Conservation (phyloP, 805 yeast genomes). For the Clavispora vitiphila region DNA sequence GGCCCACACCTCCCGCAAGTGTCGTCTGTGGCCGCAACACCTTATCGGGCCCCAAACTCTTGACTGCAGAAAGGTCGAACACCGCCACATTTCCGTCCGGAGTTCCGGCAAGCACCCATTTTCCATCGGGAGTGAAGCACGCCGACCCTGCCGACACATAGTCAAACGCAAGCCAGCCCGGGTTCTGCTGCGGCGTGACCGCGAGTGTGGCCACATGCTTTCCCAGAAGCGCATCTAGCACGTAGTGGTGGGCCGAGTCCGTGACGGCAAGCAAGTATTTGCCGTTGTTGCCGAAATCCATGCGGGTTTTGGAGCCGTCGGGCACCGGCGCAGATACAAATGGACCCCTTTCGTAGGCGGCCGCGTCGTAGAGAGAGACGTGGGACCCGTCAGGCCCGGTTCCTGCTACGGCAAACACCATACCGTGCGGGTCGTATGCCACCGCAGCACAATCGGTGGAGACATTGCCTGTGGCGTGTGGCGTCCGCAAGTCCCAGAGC, state of each 20-base stretch:
- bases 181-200: constrained; percentile 6
- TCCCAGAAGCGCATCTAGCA: constrained; percentile 71
- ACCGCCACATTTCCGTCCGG: constrained; percentile 21
- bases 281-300: constrained; percentile 80
- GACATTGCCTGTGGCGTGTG: constrained; percentile 56
- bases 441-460: constrained; percentile 52
- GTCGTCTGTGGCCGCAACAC: constrained; percentile 20
- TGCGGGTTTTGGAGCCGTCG: constrained; percentile 34
- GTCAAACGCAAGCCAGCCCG: constrained; percentile 21
- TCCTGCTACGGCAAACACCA: constrained; percentile 77
- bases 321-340: constrained; percentile 30
- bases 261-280: constrained; percentile 56
- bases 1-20: constrained; percentile 20
- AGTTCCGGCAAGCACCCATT: constrained; percentile 30
- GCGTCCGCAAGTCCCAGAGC: constrained; percentile 77
- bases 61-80: constrained; percentile 25
- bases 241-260: constrained; percentile 48
- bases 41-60: constrained; percentile 19
- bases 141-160: constrained; percentile 31
- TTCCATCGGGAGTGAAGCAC: constrained; percentile 40
- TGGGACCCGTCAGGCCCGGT: too few relatives aligned
- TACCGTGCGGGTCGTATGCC: constrained; percentile 81
- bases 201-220: constrained; percentile 30
- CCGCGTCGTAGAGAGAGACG: constrained; percentile 56
- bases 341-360: constrained; percentile 54